Percentiles rank a stretch among this genome's conserved stretches.
These are phyloP conservation scores for Rhodosporidiobolus odoratus DNA, from an alignment of 768 basidiomycete genomes.

Conservation along the genomic window DNA sequence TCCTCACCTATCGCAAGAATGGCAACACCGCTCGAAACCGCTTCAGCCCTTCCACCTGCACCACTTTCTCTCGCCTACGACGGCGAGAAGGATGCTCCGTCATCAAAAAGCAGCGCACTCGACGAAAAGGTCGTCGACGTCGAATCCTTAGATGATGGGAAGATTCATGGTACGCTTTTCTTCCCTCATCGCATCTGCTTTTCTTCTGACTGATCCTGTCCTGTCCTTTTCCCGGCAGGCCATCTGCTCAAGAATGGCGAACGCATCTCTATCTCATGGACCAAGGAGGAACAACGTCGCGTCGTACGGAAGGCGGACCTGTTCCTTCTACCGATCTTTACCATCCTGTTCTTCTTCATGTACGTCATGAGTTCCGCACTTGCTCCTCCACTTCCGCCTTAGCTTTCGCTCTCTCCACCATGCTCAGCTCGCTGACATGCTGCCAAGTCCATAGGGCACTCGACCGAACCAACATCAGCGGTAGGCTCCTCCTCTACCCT, in stretches of 20 bases:
- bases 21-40: neutral
- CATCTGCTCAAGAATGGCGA: slow-evolving; percentile 9
- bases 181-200: too few species aligned
- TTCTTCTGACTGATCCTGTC: neutral
- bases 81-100: neutral
- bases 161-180: neutral
- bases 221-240: neutral
- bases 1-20: neutral
- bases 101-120: neutral
- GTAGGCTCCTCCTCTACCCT: too few species aligned
- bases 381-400: too few species aligned
- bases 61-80: neutral
- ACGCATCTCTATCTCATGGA: slow-evolving; percentile 2
- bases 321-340: slow-evolving; percentile 9
- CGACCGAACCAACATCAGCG: slow-evolving; percentile 13
- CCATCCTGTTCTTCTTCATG: slow-evolving; percentile 12
- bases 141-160: neutral
- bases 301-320: slow-evolving; percentile 18
- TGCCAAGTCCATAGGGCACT: too few species aligned
- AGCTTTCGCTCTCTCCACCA: too few species aligned
- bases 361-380: too few species aligned
- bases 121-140: neutral
- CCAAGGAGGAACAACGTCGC: slow-evolving; percentile 7
- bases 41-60: neutral
- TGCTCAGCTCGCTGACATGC: too few species aligned